These are phyloP conservation scores for Eucalyptus globulus DNA, from an alignment of 345 rosid genomes.

Conservation along the genomic window DNA sequence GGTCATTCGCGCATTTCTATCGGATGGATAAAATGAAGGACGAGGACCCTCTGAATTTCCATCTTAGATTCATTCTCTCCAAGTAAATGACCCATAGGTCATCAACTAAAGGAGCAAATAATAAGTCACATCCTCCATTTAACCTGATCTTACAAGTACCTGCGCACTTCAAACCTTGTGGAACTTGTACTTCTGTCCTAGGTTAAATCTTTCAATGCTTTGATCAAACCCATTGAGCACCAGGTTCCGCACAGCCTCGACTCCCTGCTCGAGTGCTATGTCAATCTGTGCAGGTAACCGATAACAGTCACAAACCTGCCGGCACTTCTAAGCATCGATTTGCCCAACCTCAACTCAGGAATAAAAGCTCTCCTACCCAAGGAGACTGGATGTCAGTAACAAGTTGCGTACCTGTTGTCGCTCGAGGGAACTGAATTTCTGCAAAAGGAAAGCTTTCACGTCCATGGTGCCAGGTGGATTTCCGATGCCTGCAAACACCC, in stretches of 20 bases:
- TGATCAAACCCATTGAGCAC: conserved; percentile 49
- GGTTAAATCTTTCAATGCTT: conserved; percentile 50
- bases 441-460: conserved; percentile 85
- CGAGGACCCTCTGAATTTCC: neutral
- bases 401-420: conserved; percentile 36
- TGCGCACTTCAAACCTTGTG: conserved; percentile 28
- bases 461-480: conserved; percentile 91
- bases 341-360: neutral
- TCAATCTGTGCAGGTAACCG: conserved; percentile 27
- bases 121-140: neutral
- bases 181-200: conserved; percentile 68
- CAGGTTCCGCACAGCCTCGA: conserved; percentile 51
- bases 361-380: neutral
- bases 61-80: neutral
- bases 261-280: conserved; percentile 55
- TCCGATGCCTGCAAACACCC: conserved; percentile 55
- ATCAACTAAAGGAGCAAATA: neutral
- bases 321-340: neutral
- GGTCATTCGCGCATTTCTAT: neutral
- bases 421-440: conserved; percentile 66
- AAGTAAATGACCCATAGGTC: neutral
- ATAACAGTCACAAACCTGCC: neutral
- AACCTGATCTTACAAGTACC: neutral
- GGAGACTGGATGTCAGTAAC: neutral
- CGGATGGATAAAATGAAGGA: neutral